Conservation (phyloP, 176 grass and related monocot genomes). For the Dactylis glomerata region DNA sequence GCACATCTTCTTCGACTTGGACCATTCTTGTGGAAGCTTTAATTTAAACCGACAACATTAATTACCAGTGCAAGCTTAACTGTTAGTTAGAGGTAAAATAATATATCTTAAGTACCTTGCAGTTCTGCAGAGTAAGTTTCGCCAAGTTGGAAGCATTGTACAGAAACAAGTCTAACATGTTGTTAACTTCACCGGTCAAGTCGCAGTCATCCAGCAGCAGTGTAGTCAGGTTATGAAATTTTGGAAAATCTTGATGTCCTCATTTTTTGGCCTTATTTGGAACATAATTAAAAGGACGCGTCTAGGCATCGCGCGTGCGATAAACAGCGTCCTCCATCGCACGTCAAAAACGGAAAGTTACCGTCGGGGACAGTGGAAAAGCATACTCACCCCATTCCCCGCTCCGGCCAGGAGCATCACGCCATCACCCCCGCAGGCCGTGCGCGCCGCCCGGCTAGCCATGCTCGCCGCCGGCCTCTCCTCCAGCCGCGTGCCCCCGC, state of each 20-base stretch:
- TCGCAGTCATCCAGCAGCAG: background rate
- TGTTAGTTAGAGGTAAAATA: background rate
- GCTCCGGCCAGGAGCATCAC: too few relatives aligned
- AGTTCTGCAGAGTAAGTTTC: background rate
- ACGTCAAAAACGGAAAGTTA: too few relatives aligned
- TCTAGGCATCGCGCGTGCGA: too few relatives aligned
- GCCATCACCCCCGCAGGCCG: too few relatives aligned
- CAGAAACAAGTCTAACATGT: slow-evolving; percentile 2
- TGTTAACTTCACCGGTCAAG: background rate
- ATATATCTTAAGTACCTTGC: background rate
- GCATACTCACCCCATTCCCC: too few relatives aligned
- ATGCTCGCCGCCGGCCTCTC: too few relatives aligned
- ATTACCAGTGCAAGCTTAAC: background rate
- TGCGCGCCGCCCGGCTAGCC: too few relatives aligned
- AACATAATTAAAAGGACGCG: too few relatives aligned
- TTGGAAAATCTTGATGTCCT: background rate
- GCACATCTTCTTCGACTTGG: background rate
- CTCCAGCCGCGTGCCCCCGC: too few relatives aligned
- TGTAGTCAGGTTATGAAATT: background rate
- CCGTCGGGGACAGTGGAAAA: too few relatives aligned
- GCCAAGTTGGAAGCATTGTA: background rate
- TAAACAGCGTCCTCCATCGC: too few relatives aligned
- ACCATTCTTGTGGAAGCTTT: background rate
- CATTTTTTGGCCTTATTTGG: too few relatives aligned
- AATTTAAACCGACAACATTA: background rate